Conservation (phyloP, 208 protist genomes). For the Polymyxa betae region DNA sequence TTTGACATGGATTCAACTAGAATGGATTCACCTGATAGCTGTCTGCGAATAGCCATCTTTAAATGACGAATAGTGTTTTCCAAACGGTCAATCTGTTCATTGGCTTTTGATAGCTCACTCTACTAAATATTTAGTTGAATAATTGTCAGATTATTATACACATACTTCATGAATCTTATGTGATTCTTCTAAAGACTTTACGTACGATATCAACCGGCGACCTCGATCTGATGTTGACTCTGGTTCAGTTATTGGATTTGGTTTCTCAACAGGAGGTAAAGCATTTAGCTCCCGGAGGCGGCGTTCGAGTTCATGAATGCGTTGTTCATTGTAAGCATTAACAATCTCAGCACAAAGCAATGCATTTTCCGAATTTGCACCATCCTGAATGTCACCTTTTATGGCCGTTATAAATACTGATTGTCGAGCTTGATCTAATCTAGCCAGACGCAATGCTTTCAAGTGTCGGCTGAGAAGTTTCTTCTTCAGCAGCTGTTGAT, state of each 20-base stretch:
- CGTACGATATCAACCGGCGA: no score
- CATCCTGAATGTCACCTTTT: not conserved
- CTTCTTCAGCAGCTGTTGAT: conserved; percentile 32
- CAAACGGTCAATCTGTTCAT: not conserved
- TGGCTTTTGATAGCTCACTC: no score
- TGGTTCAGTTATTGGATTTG: no score
- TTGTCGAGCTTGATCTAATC: not conserved
- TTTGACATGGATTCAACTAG: no score
- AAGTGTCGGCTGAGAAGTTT: not conserved
- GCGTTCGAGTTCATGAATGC: not conserved
- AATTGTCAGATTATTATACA: no score
- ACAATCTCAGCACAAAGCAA: not conserved
- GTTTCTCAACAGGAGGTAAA: no score
- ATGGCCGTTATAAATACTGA: conserved; percentile 13
- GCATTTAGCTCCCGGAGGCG: no score
- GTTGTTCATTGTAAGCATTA: not conserved
- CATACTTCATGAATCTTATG: no score
- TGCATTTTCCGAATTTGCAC: not conserved
- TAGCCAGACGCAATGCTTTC: not conserved
- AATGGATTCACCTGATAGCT: no score
- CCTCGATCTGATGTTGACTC: no score
- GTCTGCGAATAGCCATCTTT: not conserved
- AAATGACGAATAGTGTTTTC: not conserved
- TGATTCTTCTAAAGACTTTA: no score
- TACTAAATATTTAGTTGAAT: no score